Base-by-base conservation (phyloP, 1,284 basidiomycete genomes). In the Moniliophthora roreri region DNA sequence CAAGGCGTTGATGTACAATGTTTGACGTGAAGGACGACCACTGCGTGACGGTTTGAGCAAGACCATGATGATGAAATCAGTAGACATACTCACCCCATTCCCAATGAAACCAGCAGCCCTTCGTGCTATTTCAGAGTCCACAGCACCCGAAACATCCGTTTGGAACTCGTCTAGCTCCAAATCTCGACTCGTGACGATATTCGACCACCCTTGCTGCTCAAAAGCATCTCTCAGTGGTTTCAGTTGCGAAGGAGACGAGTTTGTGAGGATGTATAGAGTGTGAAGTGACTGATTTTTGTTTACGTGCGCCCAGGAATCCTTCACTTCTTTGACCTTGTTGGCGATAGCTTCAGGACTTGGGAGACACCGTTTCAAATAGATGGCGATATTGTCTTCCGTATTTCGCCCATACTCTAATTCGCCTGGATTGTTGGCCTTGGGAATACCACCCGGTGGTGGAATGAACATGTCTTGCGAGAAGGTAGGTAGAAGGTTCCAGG, bases 1-100 rank as follows among this genome's bases (percentile, higher is more conserved):
- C 28, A 32, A 32, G 28, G 6, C 28, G 28, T 11, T 32, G 28
- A 11, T 32, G 28, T 11, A 32, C 28, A 11, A 32, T 32, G 11
- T 32, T 32, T 32, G 28, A 32, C 23, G 24, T 2, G 5, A 28
- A n/a, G 28, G 44, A 46, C 44, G 24, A 26, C 24, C 24, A 18
- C 24, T 46, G 26, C n/a, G n/a, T n/a, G 26, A 28, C 28, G 13
- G 16, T 4, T 23, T 46, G 26, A 46, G 28, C 24, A 32, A 32
- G 28, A 6, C 28, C 6, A 32, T 11, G 11, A 32, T 32, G 28
- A 32, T 32, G 7, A 32, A 32, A 32, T 11, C 11, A 32, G 28
- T 6, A 32, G 4, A 41, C 49, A 18, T 42, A 50, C n/a, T n/a
- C n/a, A n/a, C 49, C 37, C 49, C 49, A 41, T 50, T 50, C n/a